Base-by-base conservation (phyloP, 805 yeast genomes). In the Groenewaldozyma tartarivorans region DNA sequence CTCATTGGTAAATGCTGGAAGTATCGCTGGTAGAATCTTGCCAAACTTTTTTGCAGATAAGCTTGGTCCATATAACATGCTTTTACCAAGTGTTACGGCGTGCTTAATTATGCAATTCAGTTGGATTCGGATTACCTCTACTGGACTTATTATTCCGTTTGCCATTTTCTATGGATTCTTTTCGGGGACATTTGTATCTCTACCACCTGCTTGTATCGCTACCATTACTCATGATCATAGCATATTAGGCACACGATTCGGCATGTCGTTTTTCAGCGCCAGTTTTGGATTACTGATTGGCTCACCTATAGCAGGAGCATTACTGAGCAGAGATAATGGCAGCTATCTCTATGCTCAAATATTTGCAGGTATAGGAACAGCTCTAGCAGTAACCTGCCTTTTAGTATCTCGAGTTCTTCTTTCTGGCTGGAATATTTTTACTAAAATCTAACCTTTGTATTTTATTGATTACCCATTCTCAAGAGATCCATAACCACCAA, bases 231-330 rank as follows among this genome's bases (percentile, higher is more conserved):
- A 51, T 4, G 71, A 69, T 15, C 72, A 77, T 1, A 61, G 66
- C 41, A 69, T 72, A 37, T 36, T 55, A 1, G 60, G 63, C 3
- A 48, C 56, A 2, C 47, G 62, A 19, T 79, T 84, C 84, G 84
- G 84, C 2, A 42, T 75, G 32, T 72, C 85, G 1, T 64, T 83
- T 26, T 64, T 71, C n/a, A 47, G 67, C 6, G 77, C 79, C 26
- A 71, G 88, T 0, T 66, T 72, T 49, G 75, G 71, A 3, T 37
- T 51, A 15, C 42, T 58, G 6, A 45, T 47, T 3, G 62, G 62
- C 2, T 38, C 53, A 20, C 62, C 62, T n/a, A 48, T 56, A 16
- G 60, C 57, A 2, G 62, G 62, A 4, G 55, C 56, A 1, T 44
- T 57, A 7, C 34, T 52, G 6, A 41, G 43, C 22, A 22, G 26